These are phyloP conservation scores for Puccinia novopanici DNA, from an alignment of 1,284 basidiomycete genomes.

Conservation along the genomic window DNA sequence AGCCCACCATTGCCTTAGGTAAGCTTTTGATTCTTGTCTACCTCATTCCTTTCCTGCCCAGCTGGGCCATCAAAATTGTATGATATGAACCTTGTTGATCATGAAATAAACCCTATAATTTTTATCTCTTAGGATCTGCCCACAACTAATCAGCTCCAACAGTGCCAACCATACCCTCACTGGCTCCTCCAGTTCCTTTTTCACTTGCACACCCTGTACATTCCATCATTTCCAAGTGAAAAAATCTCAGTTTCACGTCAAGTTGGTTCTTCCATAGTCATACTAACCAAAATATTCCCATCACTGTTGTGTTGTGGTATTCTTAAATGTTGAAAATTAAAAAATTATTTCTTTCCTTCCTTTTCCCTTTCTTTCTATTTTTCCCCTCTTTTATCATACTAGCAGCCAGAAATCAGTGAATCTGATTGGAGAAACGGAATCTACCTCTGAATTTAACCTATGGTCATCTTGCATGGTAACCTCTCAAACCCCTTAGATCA, in stretches of 20 bases:
- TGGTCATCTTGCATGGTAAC: background rate
- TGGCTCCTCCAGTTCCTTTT: constrained; percentile 70
- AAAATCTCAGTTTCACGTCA: background rate
- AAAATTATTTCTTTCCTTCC: too few species aligned
- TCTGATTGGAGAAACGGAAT: too few species aligned
- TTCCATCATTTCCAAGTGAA: background rate
- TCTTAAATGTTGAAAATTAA: constrained; percentile 37
- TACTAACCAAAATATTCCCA: constrained; percentile 36
- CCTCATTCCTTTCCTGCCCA: too few species aligned
- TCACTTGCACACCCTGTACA: constrained; percentile 61
- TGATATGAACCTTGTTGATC: too few species aligned
- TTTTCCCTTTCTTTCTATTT: too few species aligned
- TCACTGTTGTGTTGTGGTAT: constrained; percentile 30
- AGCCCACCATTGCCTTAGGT: too few species aligned
- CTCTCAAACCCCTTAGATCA: background rate
- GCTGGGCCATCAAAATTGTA: too few species aligned
- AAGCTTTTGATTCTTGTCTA: too few species aligned
- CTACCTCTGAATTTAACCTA: constrained; percentile 44
- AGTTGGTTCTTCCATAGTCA: background rate
- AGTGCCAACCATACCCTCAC: constrained; percentile 74
- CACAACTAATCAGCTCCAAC: constrained; percentile 64
- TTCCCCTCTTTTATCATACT: too few species aligned
- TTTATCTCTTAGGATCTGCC: too few species aligned
- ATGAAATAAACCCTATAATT: too few species aligned
- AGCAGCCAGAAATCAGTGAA: too few species aligned